Percentiles rank a stretch among this genome's conserved stretches.
Evolutionary conservation across 2,329 filamentous ascomycete genomes (phyloP).

Genomic region (Colletotrichum ledebouriae): DNA sequence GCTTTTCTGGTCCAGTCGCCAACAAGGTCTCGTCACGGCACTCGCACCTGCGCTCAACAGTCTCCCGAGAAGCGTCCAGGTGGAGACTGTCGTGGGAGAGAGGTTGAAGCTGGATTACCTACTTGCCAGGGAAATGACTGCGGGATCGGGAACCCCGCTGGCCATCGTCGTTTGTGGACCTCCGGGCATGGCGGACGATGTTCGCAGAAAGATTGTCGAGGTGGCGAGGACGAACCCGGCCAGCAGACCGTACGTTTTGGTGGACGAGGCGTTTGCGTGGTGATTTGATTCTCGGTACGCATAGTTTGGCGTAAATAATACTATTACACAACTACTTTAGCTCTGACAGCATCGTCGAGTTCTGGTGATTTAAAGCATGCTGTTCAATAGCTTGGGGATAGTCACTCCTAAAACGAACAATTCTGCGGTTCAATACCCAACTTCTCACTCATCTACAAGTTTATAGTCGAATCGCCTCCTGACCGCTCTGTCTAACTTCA

Average conservation of each 20-base stretch:
- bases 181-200: slow-evolving; percentile 43
- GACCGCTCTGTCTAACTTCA: slow-evolving; percentile 27
- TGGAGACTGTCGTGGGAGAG: slow-evolving; percentile 28
- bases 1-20: slow-evolving; percentile 25
- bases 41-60: slow-evolving; percentile 7
- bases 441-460: slow-evolving; percentile 14
- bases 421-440: neutral
- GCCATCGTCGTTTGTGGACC: slow-evolving; percentile 43
- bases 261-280: slow-evolving; percentile 45
- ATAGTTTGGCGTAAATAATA: neutral
- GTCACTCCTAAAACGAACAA: no score
- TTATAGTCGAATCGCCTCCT: slow-evolving; percentile 33
- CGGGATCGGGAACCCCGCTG: slow-evolving; percentile 10
- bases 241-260: slow-evolving; percentile 34
- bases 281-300: neutral
- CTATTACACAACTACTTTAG: neutral
- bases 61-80: slow-evolving; percentile 28
- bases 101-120: slow-evolving; percentile 26
- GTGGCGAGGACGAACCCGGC: slow-evolving; percentile 2
- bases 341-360: neutral
- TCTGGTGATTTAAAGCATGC: no score
- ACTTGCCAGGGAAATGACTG: slow-evolving; percentile 4
- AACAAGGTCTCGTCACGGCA: slow-evolving; percentile 16
- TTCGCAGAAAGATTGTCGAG: slow-evolving; percentile 37
- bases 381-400: no score